These are phyloP conservation scores for Nigrograna mackinnonii DNA, from an alignment of 2,329 filamentous ascomycete genomes.

Conservation along the genomic window DNA sequence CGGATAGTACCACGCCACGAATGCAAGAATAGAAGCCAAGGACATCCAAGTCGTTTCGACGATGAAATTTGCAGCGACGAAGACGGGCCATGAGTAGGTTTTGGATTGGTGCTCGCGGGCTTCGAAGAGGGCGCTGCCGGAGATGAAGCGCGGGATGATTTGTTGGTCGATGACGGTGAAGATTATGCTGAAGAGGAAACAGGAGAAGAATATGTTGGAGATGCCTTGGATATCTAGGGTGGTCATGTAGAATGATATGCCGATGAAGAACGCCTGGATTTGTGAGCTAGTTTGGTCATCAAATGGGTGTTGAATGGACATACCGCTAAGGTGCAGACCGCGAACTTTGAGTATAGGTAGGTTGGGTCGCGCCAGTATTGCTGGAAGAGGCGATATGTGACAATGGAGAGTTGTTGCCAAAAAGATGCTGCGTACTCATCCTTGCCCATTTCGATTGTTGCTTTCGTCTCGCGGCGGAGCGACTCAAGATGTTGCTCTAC, in stretches of 20 bases:
- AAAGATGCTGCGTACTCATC: conserved; percentile 64
- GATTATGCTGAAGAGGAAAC: conserved; percentile 76
- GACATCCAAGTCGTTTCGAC: conserved; percentile 82
- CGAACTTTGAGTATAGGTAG: conserved; percentile 80
- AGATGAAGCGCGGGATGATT: conserved; percentile 79
- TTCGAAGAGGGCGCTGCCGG: conserved; percentile 77
- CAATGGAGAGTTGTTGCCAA: conserved; percentile 63
- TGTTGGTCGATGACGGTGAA: conserved; percentile 76
- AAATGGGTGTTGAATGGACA: too few relatives aligned
- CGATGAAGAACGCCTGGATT: conserved; percentile 65
- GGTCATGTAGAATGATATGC: conserved; percentile 74
- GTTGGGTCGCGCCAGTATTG: conserved; percentile 86
- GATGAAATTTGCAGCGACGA: conserved; percentile 76
- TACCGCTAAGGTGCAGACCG: conserved; percentile 58
- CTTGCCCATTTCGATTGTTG: not conserved
- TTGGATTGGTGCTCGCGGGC: conserved; percentile 81
- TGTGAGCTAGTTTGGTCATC: not conserved
- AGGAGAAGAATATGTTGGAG: conserved; percentile 79
- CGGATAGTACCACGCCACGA: conserved; percentile 79
- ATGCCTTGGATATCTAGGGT: conserved; percentile 73
- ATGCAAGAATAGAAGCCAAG: conserved; percentile 71
- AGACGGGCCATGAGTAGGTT: conserved; percentile 79
- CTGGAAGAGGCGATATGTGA: conserved; percentile 74
- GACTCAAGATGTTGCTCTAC: not conserved
- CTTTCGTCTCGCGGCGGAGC: not conserved